Evolutionary conservation across 192 early-diverging fungal genomes (phyloP), one percentile per base, ranked within the genome.

Genomic region (Lunasporangiospora selenospora): DNA sequence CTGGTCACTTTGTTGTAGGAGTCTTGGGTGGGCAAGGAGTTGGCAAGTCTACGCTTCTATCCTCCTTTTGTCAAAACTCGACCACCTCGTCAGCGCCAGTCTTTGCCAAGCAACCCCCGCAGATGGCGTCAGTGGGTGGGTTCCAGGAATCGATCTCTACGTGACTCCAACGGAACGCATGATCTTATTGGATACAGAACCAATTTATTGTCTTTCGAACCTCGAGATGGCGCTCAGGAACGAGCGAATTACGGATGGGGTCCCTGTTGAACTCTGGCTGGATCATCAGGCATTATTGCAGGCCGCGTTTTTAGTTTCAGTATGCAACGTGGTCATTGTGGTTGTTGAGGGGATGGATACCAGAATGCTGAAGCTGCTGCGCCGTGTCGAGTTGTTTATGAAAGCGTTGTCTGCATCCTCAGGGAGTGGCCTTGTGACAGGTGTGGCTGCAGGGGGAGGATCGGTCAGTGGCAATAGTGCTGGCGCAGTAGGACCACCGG

Each of bases 1-100:
- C 88, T 26, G 89, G 87, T 21, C 82, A 84, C 53, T 91, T 88
- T 58, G 80, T 88, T 6, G 75, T 91, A 18, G 88, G 89, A 3
- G 78, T 89, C 18, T 16, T 91, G 33, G 89, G 89, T 24, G 50
- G 79, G n/a, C 85, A 84, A 67, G 84, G 86, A 6, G 81, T 83
- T 15, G 89, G 89, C 0, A 91, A 91, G 49, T 85, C 85, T 1
- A 76, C 85, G 0, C 43, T 90, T 3, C 44, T 89, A 13, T 88
- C 89, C 3, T 62, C 78, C 15, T 80, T 90, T 46, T 69, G 81
- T 19, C 55, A 65, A 18, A 16, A 51, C 8, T 57, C 80, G 7
- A 42, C 50, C 7, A 52, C 61, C 13, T 52, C 49, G 51, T 64
- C 59, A 37, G 51, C 46, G 0, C 45, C 79, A 51, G 61, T 66